phyloP scores from a whole-genome alignment of 352 stramenopile genomes.

The Phytopythium litorale region DNA sequence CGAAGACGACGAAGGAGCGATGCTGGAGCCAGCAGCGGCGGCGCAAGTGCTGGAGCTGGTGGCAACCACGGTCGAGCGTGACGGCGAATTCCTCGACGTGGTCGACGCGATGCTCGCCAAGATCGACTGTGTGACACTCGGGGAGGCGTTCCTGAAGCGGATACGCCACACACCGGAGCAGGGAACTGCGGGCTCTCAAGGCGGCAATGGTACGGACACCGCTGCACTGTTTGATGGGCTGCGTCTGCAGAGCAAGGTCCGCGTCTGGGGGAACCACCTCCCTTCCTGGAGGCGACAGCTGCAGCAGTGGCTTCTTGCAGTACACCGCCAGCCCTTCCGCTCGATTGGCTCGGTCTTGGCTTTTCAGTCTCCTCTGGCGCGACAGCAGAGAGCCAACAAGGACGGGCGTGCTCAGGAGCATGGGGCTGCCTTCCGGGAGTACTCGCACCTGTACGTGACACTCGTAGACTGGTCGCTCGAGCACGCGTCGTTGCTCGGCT shows the following conservation, averaged over 20 bases:
- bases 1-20: neutral
- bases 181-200: neutral
- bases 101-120: constrained; percentile 17
- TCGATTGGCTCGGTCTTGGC: constrained; percentile 16
- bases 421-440: constrained; percentile 13
- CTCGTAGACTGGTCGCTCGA: constrained; percentile 31
- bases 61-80: constrained; percentile 13
- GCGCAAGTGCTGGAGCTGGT: constrained; percentile 27
- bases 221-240: constrained; percentile 24
- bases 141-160: constrained; percentile 20
- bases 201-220: neutral
- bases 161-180: constrained; percentile 9
- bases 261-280: constrained; percentile 38
- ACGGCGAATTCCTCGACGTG: constrained; percentile 28
- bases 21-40: constrained; percentile 12
- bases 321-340: constrained; percentile 24
- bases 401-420: constrained; percentile 5
- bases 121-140: constrained; percentile 13
- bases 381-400: constrained; percentile 6
- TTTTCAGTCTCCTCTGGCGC: neutral
- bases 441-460: constrained; percentile 37
- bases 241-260: constrained; percentile 15
- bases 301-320: constrained; percentile 34
- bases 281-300: constrained; percentile 36
- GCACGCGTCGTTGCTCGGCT: constrained; percentile 27